A percentile compares a stretch with the other conserved stretches of the same genome.
phyloP scores from a whole-genome alignment of 805 yeast species.

The Metschnikowia baotianmanensis region DNA sequence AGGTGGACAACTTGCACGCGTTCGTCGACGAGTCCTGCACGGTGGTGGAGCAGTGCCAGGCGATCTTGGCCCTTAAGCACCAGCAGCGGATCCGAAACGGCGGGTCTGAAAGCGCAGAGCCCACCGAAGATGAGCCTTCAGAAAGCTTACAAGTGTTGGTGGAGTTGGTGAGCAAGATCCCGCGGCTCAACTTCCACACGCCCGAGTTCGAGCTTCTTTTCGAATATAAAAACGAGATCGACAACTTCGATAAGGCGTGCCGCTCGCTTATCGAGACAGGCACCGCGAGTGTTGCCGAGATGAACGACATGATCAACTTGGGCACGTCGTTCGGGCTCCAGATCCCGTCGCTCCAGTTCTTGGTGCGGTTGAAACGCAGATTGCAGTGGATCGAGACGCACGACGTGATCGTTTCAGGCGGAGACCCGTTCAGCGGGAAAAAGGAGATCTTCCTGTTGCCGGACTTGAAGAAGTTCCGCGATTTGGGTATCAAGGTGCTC shows the following conservation, averaged over 20 bases:
- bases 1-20: constrained; percentile 32
- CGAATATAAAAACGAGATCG: constrained; percentile 52
- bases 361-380: constrained; percentile 35
- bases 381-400: constrained; percentile 33
- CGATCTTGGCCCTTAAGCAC: constrained; percentile 49
- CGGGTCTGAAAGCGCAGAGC: constrained; percentile 17
- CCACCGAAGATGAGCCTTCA: constrained; percentile 23
- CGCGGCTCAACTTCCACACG: constrained; percentile 48
- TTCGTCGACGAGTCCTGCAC: constrained; percentile 46
- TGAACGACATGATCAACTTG: constrained; percentile 50
- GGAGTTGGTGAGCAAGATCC: constrained; percentile 36
- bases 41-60: constrained; percentile 57
- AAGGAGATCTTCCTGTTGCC: constrained; percentile 33
- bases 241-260: constrained; percentile 49
- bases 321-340: constrained; percentile 62
- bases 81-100: constrained; percentile 47
- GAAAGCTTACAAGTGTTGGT: constrained; percentile 13
- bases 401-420: constrained; percentile 36
- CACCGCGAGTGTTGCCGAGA: constrained; percentile 40
- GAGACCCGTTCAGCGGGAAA: constrained; percentile 38
- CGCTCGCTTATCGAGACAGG: constrained; percentile 34
- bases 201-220: constrained; percentile 60
- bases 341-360: constrained; percentile 44
- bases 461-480: constrained; percentile 28
- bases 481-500: constrained; percentile 28